Evolutionary conservation across 2,329 filamentous ascomycete genomes (phyloP).

Genomic region (Aschersonia sp.): DNA sequence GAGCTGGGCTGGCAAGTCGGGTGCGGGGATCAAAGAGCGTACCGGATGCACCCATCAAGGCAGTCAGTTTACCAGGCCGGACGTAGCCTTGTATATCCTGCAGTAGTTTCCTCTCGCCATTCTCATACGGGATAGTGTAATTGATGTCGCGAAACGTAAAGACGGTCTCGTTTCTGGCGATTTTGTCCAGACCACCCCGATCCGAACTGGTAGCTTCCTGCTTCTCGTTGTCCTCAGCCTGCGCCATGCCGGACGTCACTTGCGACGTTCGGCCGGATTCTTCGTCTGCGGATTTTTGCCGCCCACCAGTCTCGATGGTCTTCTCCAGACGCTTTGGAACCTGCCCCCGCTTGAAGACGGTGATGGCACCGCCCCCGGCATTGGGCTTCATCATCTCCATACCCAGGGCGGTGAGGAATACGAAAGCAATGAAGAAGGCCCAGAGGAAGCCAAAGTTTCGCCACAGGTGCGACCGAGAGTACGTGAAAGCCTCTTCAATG

Average conservation of each 20-base stretch:
- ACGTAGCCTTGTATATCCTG: conserved; percentile 75
- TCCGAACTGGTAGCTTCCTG: conserved; percentile 12
- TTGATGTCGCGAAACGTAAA: conserved; percentile 38
- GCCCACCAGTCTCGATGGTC: conserved; percentile 37
- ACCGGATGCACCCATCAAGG: conserved; percentile 52
- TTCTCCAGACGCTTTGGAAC: conserved; percentile 43
- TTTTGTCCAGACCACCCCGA: conserved; percentile 22
- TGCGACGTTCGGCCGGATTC: conserved; percentile 17
- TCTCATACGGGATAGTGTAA: conserved; percentile 39
- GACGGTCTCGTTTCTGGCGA: conserved; percentile 46
- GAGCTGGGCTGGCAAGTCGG: no score
- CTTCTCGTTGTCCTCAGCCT: conserved; percentile 10
- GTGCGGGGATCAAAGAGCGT: conserved; percentile 1
- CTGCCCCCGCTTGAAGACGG: conserved; percentile 48
- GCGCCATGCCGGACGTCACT: conserved; percentile 49
- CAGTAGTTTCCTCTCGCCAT: conserved; percentile 52
- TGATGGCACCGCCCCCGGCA: conserved; percentile 42
- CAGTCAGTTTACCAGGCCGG: conserved; percentile 66
- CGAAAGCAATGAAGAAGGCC: conserved; percentile 61
- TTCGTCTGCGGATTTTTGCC: conserved; percentile 36
- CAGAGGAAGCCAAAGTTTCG: conserved; percentile 68
- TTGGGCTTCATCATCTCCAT: conserved; percentile 52
- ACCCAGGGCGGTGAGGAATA: conserved; percentile 54
- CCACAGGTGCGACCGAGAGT: conserved; percentile 46
- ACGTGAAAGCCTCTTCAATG: conserved; percentile 36